Percentiles rank a stretch among this genome's conserved stretches.
These are phyloP conservation scores for Adansonia gregorii DNA, from an alignment of 441 rosid species.

Conservation along the genomic window DNA sequence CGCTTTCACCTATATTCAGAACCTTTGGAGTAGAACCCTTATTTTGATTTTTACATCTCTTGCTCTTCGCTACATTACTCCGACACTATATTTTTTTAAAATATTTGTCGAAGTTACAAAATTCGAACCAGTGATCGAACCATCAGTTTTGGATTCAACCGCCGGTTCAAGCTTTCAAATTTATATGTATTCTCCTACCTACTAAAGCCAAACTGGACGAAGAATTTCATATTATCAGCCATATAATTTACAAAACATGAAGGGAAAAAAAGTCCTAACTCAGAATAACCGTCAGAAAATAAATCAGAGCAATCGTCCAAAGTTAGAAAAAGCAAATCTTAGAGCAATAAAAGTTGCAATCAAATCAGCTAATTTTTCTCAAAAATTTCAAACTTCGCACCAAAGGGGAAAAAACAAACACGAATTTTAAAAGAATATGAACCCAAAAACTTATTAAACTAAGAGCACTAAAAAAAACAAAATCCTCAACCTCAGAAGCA, in stretches of 20 bases:
- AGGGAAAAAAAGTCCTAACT: background rate
- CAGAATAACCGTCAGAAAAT: background rate
- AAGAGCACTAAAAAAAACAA: background rate
- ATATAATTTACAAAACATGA: background rate
- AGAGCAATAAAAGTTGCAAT: background rate
- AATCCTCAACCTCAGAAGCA: background rate
- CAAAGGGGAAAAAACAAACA: background rate
- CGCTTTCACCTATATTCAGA: background rate
- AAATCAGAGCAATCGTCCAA: background rate
- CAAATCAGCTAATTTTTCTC: background rate
- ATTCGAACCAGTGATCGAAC: too few relatives aligned
- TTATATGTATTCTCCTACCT: background rate
- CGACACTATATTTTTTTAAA: too few relatives aligned
- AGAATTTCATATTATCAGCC: background rate
- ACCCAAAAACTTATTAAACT: background rate
- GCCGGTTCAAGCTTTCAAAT: background rate
- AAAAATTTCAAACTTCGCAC: background rate
- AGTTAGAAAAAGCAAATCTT: background rate
- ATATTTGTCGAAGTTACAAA: too few relatives aligned
- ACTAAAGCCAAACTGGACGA: background rate
- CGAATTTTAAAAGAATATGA: background rate
- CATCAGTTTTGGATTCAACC: too few relatives aligned
- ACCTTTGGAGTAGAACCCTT: slow-evolving; percentile 2
- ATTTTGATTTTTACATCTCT: background rate
- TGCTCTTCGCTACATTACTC: too few relatives aligned